Conservation (phyloP, 2,329 filamentous ascomycete species). For the Metarhizium robertsii region DNA sequence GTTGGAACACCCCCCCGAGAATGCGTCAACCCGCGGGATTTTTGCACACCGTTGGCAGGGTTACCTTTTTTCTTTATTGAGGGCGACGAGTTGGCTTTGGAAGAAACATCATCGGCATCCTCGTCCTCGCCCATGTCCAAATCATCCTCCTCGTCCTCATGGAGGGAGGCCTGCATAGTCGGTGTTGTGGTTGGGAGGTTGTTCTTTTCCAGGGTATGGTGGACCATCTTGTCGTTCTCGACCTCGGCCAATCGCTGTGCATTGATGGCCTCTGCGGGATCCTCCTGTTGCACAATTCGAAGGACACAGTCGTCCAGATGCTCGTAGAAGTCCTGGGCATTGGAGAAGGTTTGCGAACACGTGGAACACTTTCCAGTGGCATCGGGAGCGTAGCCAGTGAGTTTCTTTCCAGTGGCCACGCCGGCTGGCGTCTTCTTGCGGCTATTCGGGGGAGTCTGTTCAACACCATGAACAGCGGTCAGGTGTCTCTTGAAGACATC, state of each 20-base stretch:
- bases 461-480: constrained; percentile 82
- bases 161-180: constrained; percentile 26
- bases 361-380: constrained; percentile 93
- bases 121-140: constrained; percentile 46
- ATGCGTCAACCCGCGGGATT: constrained; percentile 66
- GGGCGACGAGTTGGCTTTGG: constrained; percentile 35
- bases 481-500: constrained; percentile 94
- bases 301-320: constrained; percentile 75
- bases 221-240: constrained; percentile 53
- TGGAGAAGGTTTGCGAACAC: constrained; percentile 82
- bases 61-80: constrained; percentile 47
- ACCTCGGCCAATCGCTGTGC: constrained; percentile 57
- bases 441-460: constrained; percentile 87
- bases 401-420: constrained; percentile 47
- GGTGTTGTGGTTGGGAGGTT: constrained; percentile 41
- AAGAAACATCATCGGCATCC: constrained; percentile 26
- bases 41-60: constrained; percentile 48
- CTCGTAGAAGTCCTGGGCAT: constrained; percentile 96
- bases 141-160: constrained; percentile 45
- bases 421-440: constrained; percentile 54
- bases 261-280: constrained; percentile 60
- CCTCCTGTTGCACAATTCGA: constrained; percentile 62
- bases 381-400: constrained; percentile 63
- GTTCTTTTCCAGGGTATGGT: constrained; percentile 56
- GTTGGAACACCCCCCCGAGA: constrained; percentile 63